Evolutionary conservation across 306 rosid species (phyloP), one percentile per base, ranked within the genome.

Genomic region (Dalbergia cultrata): DNA sequence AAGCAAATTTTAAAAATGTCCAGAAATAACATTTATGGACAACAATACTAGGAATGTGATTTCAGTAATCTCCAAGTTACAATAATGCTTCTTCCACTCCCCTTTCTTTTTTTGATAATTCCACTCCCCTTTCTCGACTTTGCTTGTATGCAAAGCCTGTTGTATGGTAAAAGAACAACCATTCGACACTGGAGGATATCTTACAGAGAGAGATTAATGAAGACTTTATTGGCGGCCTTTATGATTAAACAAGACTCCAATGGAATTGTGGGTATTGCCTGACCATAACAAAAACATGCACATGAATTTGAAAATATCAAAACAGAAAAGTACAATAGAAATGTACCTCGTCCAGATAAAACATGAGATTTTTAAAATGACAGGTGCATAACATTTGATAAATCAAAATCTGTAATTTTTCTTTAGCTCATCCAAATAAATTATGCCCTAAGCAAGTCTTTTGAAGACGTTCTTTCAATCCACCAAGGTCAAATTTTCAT

Each of bases 101-200:
- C 76, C 67, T 21, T 67, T 70, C 65, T 62, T n/a, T n/a, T n/a
- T n/a, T n/a, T n/a, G n/a, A n/a, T n/a, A n/a, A n/a, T 50, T 60
- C 39, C 21, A 50, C 33, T 52, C 86, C 83, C 76, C 67, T 21
- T 67, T 70, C 65, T 62, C 26, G 12, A 59, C 54, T 72, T 69
- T 77, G 65, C 67, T 62, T 49, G 47, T 59, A 75, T 10, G 8
- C 21, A 58, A 74, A 72, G 58, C 86, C 90, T 82, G 91, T 7
- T 44, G 75, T 19, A 70, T 19, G 63, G 10, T 2, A 61, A 79
- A 77, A 35, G 26, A 9, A 67, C 52, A 67, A 44, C 58, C 83
- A 50, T 26, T 64, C 43, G 19, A 37, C 44, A 22, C 56, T 50
- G 37, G 10, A 26, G 1, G 13, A 26, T 22, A 9, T 3, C 10